phyloP scores from a whole-genome alignment of 495 filamentous ascomycete genomes.

The Terfezia boudieri region DNA sequence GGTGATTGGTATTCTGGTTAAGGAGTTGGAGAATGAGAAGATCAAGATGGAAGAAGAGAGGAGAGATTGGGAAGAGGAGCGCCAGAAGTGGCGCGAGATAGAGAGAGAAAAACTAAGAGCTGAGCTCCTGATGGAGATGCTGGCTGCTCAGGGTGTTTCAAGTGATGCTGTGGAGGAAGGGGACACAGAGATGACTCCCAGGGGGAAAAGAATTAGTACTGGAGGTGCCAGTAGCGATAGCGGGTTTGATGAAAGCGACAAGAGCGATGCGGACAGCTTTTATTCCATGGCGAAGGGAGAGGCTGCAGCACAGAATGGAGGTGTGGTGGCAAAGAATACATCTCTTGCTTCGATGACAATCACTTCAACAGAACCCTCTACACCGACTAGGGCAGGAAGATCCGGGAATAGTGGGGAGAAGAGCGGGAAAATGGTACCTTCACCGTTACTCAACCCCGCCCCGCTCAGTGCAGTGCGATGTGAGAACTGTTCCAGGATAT shows the following conservation, averaged over 20 bases:
- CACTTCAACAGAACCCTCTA: too few species aligned
- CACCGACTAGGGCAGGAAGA: too few species aligned
- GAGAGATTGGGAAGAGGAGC: not conserved
- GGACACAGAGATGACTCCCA: not conserved
- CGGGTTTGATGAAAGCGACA: not conserved
- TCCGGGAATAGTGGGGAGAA: too few species aligned
- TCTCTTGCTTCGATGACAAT: too few species aligned
- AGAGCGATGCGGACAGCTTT: not conserved
- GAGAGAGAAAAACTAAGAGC: not conserved
- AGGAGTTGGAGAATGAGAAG: constrained; percentile 1
- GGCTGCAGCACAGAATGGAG: too few species aligned
- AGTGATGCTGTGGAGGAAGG: not conserved
- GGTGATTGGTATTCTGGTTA: constrained; percentile 11
- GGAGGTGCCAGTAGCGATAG: not conserved
- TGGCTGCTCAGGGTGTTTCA: not conserved
- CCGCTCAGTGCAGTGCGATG: not conserved
- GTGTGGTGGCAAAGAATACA: too few species aligned
- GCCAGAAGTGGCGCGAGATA: not conserved
- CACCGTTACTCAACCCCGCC: not conserved
- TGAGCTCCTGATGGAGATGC: not conserved
- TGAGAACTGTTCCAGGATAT: not conserved
- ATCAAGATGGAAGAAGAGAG: not conserved
- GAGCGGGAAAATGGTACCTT: not conserved
- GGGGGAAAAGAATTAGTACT: not conserved
- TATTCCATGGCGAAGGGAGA: too few species aligned